Evolutionary conservation across 2,329 filamentous ascomycete genomes (phyloP), one percentile per base, ranked within the genome.

Genomic region (Cytospora mali): DNA sequence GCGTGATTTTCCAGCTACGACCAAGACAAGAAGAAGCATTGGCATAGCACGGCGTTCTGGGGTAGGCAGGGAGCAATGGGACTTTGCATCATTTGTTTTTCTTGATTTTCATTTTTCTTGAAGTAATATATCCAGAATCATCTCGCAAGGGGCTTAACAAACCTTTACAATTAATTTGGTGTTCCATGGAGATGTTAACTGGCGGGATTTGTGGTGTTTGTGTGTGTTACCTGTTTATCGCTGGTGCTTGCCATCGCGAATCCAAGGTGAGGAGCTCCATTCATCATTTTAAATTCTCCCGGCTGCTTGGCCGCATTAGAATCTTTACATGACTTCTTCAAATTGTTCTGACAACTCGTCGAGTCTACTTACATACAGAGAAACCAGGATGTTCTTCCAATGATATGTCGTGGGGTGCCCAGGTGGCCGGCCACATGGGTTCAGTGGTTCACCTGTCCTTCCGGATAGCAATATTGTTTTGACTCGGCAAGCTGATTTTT

Each of bases 1-100:
- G 29, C n/a, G 56, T 48, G 23, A 52, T 57, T 27, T 39, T 14
- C 21, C 9, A 16, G 25, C 23, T 42, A 28, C 25, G 25, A 28
- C 23, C 49, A 51, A 48, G 18, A 27, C 48, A 27, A 51, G 42
- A 21, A 51, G 13, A 51, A 28, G 25, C 25, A 35, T 27, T 23
- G 33, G 53, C 53, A 46, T 55, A 55, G 53, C 53, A 55, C 28
- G 53, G 53, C 53, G 53, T 55, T 55, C n/a, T 16, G 35, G 53
- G 33, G 5, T 42, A 46, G 51, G 51, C 13, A 35, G 31, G 52
- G n/a, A 7, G 21, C 33, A 28, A 25, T n/a, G 23, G 53, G 25
- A 25, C 5, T 35, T 18, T 55, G 16, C 33, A 55, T 46, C 3
- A 14, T 21, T 42, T 25, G 39, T 25, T 13, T 23, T 13, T 23